A percentile compares a stretch with the other conserved stretches of the same genome.
Conservation (phyloP, 2,329 filamentous ascomycete genomes). For the Microascus cirrosus region DNA sequence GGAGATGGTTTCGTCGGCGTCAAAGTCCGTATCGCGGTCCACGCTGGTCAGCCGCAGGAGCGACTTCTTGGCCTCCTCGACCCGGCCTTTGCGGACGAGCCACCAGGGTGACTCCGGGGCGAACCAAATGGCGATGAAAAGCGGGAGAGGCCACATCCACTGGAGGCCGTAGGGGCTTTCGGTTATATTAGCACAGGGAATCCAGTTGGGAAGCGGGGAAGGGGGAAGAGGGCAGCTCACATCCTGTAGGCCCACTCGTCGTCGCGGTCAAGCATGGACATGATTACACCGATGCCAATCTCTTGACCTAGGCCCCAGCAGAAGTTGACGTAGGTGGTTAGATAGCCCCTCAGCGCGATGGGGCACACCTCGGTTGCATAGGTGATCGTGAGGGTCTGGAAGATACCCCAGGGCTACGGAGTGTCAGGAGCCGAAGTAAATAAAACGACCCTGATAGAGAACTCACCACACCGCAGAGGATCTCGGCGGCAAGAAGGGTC, state of each 20-base stretch:
- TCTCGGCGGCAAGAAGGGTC: conserved; percentile 27
- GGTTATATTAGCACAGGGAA: neutral
- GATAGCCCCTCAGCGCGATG: conserved; percentile 25
- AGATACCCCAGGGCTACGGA: conserved; percentile 16
- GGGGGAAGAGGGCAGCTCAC: neutral
- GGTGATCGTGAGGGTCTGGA: conserved; percentile 27
- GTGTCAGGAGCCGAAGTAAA: neutral
- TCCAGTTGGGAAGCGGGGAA: neutral
- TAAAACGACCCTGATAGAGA: neutral
- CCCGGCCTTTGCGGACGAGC: conserved; percentile 56
- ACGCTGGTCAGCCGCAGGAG: conserved; percentile 43
- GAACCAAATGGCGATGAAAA: conserved; percentile 13
- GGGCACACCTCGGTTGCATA: conserved; percentile 34
- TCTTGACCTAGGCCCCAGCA: conserved; percentile 35
- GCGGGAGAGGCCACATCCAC: conserved; percentile 19
- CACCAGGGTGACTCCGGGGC: conserved; percentile 25
- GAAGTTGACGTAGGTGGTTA: conserved; percentile 34
- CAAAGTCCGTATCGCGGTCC: conserved; percentile 57
- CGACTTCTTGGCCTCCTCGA: conserved; percentile 54
- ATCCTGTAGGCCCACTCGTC: conserved; percentile 23
- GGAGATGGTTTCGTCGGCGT: conserved; percentile 66
- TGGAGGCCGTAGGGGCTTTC: conserved; percentile 20
- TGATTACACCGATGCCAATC: conserved; percentile 27
- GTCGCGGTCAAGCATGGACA: conserved; percentile 18
- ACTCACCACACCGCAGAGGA: conserved; percentile 24